Conservation (phyloP, 768 basidiomycete species). For the Chalciporus piperatus region DNA sequence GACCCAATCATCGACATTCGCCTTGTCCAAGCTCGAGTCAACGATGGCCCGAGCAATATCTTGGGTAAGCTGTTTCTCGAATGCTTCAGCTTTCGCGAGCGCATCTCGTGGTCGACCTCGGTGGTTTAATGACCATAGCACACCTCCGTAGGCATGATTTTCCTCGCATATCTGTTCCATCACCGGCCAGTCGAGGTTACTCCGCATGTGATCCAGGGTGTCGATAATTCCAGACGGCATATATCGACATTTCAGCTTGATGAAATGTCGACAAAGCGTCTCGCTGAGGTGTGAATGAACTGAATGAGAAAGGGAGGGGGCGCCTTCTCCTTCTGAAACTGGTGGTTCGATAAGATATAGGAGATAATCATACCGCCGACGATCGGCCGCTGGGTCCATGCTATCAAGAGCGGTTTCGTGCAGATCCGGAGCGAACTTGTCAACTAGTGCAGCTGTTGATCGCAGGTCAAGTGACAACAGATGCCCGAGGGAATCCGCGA, state of each 20-base stretch:
- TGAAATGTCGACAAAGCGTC: conserved; percentile 56
- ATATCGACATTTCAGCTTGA: conserved; percentile 71
- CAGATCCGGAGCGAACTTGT: conserved; percentile 60
- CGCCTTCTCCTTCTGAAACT: conserved; percentile 40
- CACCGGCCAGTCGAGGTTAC: conserved; percentile 53
- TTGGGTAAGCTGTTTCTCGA: conserved; percentile 50
- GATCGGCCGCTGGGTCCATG: conserved; percentile 45
- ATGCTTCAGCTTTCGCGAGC: conserved; percentile 60
- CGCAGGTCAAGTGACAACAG: conserved; percentile 61
- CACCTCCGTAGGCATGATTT: conserved; percentile 65
- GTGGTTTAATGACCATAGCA: conserved; percentile 76
- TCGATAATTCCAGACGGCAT: conserved; percentile 62
- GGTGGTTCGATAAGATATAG: conserved; percentile 59
- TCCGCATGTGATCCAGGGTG: conserved; percentile 51
- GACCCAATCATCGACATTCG: conserved; percentile 35
- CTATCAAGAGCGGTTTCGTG: conserved; percentile 62
- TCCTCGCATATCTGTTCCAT: conserved; percentile 65
- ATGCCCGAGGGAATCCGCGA: conserved; percentile 59
- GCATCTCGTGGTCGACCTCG: conserved; percentile 63
- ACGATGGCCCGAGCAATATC: conserved; percentile 41
- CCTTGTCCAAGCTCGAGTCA: conserved; percentile 9
- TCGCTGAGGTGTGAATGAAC: conserved; percentile 48
- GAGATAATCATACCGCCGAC: conserved; percentile 73
- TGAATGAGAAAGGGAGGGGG: conserved; percentile 18
- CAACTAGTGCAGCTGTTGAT: conserved; percentile 69